Evolutionary conservation across 495 filamentous ascomycete species (phyloP).

Genomic region (Poronia punctata): DNA sequence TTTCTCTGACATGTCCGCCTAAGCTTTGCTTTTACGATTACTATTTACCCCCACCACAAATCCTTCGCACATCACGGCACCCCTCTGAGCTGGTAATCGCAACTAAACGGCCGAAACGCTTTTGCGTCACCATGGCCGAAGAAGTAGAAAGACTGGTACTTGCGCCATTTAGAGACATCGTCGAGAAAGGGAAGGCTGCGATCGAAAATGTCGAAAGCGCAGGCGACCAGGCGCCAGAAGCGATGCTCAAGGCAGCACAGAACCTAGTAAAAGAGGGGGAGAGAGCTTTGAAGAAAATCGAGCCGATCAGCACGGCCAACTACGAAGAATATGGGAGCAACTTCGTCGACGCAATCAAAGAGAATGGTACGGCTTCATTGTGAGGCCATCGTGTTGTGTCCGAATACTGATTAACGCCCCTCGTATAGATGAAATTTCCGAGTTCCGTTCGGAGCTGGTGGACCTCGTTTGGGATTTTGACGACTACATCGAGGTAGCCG

Average conservation of each 20-base stretch:
- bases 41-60: neutral
- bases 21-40: neutral
- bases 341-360: constrained; percentile 37
- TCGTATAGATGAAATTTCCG: constrained; percentile 35
- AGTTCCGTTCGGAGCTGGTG: constrained; percentile 30
- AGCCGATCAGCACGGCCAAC: constrained; percentile 33
- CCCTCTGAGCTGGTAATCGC: neutral
- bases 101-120: neutral
- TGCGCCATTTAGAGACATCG: constrained; percentile 33
- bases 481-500: constrained; percentile 32
- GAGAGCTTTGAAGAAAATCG: constrained; percentile 35
- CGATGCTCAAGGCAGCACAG: constrained; percentile 36
- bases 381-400: neutral
- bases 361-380: constrained; percentile 25
- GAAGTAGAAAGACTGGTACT: constrained; percentile 33
- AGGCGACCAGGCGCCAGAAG: constrained; percentile 20
- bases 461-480: constrained; percentile 38
- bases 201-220: constrained; percentile 30
- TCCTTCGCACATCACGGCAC: neutral
- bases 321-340: constrained; percentile 31
- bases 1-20: no score
- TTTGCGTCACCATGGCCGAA: constrained; percentile 22
- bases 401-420: constrained; percentile 3
- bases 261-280: constrained; percentile 33
- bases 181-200: constrained; percentile 31